Evolutionary conservation across 768 basidiomycete genomes (phyloP), one percentile per base, ranked within the genome.

Genomic region (Kwoniella dendrophila): DNA sequence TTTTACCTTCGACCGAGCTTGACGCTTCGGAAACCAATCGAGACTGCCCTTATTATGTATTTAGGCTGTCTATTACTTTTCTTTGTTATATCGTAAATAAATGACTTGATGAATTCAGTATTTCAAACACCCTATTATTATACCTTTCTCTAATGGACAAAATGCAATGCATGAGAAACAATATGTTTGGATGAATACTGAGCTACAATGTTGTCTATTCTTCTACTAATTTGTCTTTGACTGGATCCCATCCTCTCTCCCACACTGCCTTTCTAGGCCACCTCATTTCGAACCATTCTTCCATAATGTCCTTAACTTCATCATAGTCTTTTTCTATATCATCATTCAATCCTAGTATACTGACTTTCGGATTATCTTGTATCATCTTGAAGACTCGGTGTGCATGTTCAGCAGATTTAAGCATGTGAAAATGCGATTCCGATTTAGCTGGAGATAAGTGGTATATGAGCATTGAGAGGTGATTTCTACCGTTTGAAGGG

Each of bases 401-500:
- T 8, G 72, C 69, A 40, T 73, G 71, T 29, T 63, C 60, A 5
- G 72, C 68, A 8, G 47, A 57, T 27, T 59, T 62, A 22, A 72
- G 59, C 74, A 73, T 73, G 66, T 77, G 76, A 56, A 77, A 77
- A 50, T 74, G 76, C n/a, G 68, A 69, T 7, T 43, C 48, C 3
- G 64, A 61, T 56, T 52, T 51, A 22, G 59, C 59, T 66, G 38
- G 26, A 27, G n/a, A n/a, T n/a, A n/a, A n/a, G n/a, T n/a, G n/a
- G n/a, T n/a, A n/a, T n/a, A n/a, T n/a, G n/a, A n/a, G n/a, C n/a
- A n/a, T n/a, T n/a, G n/a, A n/a, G n/a, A n/a, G 1, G 52, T 44
- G 50, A 20, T 16, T 20, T 33, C n/a, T n/a, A n/a, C n/a, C n/a
- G n/a, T n/a, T n/a, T n/a, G n/a, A n/a, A n/a, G n/a, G n/a, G 20